Evolutionary conservation across 768 basidiomycete species (phyloP), one percentile per base, ranked within the genome.

Genomic region (Crepidotus variabilis): DNA sequence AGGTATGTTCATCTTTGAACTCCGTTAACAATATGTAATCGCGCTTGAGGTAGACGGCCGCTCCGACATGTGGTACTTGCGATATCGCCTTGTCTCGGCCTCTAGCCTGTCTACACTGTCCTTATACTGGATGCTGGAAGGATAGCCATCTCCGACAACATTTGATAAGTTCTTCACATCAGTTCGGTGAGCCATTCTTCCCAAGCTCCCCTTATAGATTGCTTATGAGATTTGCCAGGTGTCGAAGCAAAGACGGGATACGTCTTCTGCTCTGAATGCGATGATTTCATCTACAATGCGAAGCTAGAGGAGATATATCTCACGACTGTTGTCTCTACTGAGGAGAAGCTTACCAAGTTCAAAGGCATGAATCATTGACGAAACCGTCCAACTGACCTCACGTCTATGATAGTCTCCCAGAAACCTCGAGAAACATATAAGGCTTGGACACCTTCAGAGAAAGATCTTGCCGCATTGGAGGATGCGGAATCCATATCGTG

Each of bases 201-300:
- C 21, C 16, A 22, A 35, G 16, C 18, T 45, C 16, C 45, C 47
- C 13, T 39, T 52, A 11, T 54, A 45, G 5, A 23, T 56, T 48
- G 33, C 21, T 36, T 43, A 55, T 28, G 46, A 28, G 21, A 23
- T 46, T 56, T 47, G 46, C 7, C 62, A 94, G 93, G 87, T 63
- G 82, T 83, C 23, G 92, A 95, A 67, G 75, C 82, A 2, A 82
- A 81, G 60, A 81, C 85, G 0, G 93, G 94, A n/a, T 75, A 77
- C 9, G 72, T 94, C 1, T 94, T 82, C 64, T 95, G 94, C 66
- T 67, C 73, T 2, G 73, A 78, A 33, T 95, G 93, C 71, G 77
- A 86, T 35, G 88, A 94, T 65, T 86, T 92, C 57, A 78, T 92
- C 21, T 87, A 87, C 61, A 76, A 89, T 59, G 60, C 77, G 11